phyloP scores from a whole-genome alignment of 2,329 filamentous ascomycete genomes.

The Ophiocordyceps unilateralis region DNA sequence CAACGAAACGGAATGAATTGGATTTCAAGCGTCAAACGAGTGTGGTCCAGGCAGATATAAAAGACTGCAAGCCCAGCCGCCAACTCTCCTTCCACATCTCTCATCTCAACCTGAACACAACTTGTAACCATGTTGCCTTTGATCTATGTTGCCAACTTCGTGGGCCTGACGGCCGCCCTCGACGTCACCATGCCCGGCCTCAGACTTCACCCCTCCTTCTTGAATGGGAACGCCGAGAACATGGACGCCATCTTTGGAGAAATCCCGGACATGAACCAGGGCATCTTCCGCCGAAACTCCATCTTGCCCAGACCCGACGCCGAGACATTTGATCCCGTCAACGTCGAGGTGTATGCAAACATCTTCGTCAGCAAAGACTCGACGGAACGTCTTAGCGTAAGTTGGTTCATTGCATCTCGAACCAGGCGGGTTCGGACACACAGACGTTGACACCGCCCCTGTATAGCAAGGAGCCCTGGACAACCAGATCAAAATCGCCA shows the following conservation, averaged over 20 bases:
- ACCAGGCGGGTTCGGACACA: no score
- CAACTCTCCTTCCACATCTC: background rate
- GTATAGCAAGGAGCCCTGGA: background rate
- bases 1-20: background rate
- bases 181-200: background rate
- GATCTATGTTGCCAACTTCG: background rate
- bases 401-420: background rate
- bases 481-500: background rate
- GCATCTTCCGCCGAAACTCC: background rate
- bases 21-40: no score
- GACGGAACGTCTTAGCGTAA: background rate
- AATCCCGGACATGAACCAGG: background rate
- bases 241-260: background rate
- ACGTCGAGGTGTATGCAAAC: background rate
- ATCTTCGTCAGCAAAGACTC: background rate
- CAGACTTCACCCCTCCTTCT: background rate
- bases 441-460: background rate
- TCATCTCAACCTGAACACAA: background rate
- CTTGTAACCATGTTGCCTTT: background rate
- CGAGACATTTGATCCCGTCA: background rate
- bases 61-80: background rate
- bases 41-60: no score
- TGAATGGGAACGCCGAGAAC: background rate
- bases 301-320: no score
- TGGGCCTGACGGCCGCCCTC: background rate